These are phyloP conservation scores for Apophysomyces elegans DNA, from an alignment of 371 early-diverging fungal genomes.

Conservation along the genomic window DNA sequence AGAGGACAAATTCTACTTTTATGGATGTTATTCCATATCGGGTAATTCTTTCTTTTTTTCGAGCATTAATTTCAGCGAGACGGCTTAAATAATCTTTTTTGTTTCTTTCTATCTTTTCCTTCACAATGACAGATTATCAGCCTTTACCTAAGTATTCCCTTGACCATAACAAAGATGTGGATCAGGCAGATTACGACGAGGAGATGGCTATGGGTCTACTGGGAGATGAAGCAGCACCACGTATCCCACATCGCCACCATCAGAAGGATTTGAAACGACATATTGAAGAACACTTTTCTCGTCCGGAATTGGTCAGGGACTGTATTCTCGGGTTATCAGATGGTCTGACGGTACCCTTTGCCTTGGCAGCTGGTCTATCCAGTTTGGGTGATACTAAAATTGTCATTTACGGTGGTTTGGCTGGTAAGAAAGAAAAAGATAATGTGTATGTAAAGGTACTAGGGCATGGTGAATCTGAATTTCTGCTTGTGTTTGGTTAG, in stretches of 20 bases:
- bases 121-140: background rate
- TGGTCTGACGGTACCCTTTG: constrained; percentile 80
- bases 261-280: constrained; percentile 43
- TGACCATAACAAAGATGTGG: background rate
- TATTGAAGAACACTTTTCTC: constrained; percentile 67
- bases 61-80: background rate
- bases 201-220: constrained; percentile 1
- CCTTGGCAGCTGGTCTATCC: constrained; percentile 74
- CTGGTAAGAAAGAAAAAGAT: constrained; percentile 41
- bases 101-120: background rate
- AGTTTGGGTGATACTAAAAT: constrained; percentile 59
- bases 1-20: background rate
- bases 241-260: constrained; percentile 44
- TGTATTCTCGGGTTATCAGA: constrained; percentile 72
- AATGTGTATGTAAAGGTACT: constrained; percentile 8
- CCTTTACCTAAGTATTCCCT: constrained; percentile 3
- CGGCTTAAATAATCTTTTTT: background rate
- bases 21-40: background rate
- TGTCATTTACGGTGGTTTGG: constrained; percentile 73
- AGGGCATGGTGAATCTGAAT: no score
- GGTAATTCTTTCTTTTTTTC: constrained; percentile 8
- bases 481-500: constrained; percentile 23
- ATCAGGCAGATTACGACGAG: background rate
- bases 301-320: constrained; percentile 69
- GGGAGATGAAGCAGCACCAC: constrained; percentile 5